phyloP scores from a whole-genome alignment of 495 filamentous ascomycete species.

The Penicillium paxilli region DNA sequence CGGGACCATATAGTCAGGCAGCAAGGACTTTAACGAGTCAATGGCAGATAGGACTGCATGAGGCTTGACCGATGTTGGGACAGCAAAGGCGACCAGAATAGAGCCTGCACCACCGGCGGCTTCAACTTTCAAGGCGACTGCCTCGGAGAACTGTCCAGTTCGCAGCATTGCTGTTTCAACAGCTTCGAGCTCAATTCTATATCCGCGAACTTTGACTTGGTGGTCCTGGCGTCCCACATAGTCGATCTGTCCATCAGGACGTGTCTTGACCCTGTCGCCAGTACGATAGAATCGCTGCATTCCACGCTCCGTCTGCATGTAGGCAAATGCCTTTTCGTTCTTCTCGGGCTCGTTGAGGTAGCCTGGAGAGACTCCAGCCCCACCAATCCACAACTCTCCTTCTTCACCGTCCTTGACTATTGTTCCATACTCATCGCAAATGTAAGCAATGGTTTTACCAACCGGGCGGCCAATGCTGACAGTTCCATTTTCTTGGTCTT shows the following conservation, averaged over 20 bases:
- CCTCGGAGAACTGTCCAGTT: constrained; percentile 7
- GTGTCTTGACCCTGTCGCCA: constrained; percentile 46
- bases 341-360: constrained; percentile 42
- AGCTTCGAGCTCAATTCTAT: constrained; percentile 51
- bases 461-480: constrained; percentile 21
- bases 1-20: constrained; percentile 16
- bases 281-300: constrained; percentile 38
- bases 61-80: background rate
- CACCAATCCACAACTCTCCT: constrained; percentile 45
- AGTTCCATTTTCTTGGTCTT: constrained; percentile 1
- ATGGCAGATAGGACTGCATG: background rate
- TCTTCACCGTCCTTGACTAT: constrained; percentile 23
- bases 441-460: constrained; percentile 20
- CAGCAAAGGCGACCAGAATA: constrained; percentile 9
- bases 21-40: background rate
- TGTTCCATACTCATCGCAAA: constrained; percentile 40
- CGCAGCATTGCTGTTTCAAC: constrained; percentile 27
- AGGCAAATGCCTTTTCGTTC: constrained; percentile 33
- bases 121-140: constrained; percentile 3
- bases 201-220: constrained; percentile 53
- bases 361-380: constrained; percentile 38
- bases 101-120: constrained; percentile 8
- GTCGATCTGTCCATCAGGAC: constrained; percentile 37
- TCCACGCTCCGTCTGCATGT: background rate
- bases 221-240: constrained; percentile 48